phyloP scores from a whole-genome alignment of 1,284 basidiomycete genomes.

The Sporisorium scitamineum region DNA sequence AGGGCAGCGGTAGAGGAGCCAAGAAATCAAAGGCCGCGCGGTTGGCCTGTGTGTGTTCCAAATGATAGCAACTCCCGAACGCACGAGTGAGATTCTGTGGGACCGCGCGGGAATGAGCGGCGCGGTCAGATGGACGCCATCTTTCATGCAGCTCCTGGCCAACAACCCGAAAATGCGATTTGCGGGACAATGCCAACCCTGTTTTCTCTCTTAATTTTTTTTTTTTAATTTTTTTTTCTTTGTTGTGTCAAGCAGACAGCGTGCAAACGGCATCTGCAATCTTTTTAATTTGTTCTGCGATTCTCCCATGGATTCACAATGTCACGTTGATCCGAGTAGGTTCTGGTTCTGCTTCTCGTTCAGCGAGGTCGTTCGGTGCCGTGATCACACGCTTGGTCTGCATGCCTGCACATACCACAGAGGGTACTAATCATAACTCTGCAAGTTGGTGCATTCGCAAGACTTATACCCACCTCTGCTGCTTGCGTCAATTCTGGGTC shows the following conservation, averaged over 20 bases:
- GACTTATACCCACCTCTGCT: not conserved
- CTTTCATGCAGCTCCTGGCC: slow-evolving; percentile 13
- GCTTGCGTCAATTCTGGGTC: slow-evolving; percentile 16
- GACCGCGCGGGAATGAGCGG: slow-evolving; percentile 29
- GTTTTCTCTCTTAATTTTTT: not conserved
- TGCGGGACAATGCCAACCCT: not conserved
- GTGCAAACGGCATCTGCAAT: too few species aligned
- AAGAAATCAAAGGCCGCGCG: too few species aligned
- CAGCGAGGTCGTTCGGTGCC: not conserved
- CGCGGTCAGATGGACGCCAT: slow-evolving; percentile 23
- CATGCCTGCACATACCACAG: not conserved
- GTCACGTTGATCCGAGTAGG: too few species aligned
- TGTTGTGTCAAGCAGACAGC: not conserved
- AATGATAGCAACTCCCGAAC: too few species aligned
- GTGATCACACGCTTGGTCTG: not conserved
- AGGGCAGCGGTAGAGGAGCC: too few species aligned
- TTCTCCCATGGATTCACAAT: too few species aligned
- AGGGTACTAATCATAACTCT: not conserved
- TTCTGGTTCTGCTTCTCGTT: too few species aligned
- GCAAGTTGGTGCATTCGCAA: not conserved
- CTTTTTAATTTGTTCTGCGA: too few species aligned
- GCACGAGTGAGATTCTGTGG: slow-evolving; percentile 2
- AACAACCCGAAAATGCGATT: slow-evolving; percentile 33
- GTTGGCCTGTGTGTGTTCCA: too few species aligned
- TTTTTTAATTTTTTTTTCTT: not conserved